phyloP scores from a whole-genome alignment of 495 filamentous ascomycete species.

The Talaromyces stipitatus region DNA sequence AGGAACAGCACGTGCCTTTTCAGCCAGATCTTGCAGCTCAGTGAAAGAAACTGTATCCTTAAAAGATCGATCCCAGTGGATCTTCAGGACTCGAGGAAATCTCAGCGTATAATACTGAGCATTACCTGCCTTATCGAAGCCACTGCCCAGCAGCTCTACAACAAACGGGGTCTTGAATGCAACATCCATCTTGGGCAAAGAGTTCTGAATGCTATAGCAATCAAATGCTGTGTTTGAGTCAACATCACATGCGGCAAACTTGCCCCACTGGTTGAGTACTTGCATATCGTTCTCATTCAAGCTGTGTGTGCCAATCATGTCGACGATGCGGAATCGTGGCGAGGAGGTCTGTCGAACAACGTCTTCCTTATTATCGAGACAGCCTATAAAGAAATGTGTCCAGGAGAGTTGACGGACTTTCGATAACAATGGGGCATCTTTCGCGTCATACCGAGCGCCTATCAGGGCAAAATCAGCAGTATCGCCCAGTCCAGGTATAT shows the following conservation, averaged over 20 bases:
- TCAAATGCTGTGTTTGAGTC: slow-evolving; percentile 23
- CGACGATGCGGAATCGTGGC: slow-evolving; percentile 60
- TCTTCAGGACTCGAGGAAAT: slow-evolving; percentile 55
- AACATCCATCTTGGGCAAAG: slow-evolving; percentile 27
- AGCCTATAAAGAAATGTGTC: slow-evolving; percentile 76
- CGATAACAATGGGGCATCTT: slow-evolving; percentile 38
- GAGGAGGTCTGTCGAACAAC: slow-evolving; percentile 41
- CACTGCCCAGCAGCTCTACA: slow-evolving; percentile 55
- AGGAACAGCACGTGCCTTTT: slow-evolving; percentile 33
- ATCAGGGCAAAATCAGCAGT: slow-evolving; percentile 74
- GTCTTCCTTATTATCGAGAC: slow-evolving; percentile 64
- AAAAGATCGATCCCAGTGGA: slow-evolving; percentile 51
- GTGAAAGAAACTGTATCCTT: slow-evolving; percentile 46
- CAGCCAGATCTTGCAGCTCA: slow-evolving; percentile 49
- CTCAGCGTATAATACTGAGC: slow-evolving; percentile 52
- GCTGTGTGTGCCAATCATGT: slow-evolving; percentile 40
- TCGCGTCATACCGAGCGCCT: slow-evolving; percentile 59
- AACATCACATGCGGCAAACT: slow-evolving; percentile 23
- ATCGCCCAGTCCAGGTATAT: slow-evolving; percentile 72
- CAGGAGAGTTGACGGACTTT: slow-evolving; percentile 48
- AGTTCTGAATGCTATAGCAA: slow-evolving; percentile 22
- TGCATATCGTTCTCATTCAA: slow-evolving; percentile 43
- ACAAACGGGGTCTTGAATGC: slow-evolving; percentile 56
- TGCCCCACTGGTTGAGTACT: slow-evolving; percentile 44
- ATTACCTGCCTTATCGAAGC: slow-evolving; percentile 55